Conservation (phyloP, 2,329 filamentous ascomycete genomes). For the Zymoseptoria crescenta region DNA sequence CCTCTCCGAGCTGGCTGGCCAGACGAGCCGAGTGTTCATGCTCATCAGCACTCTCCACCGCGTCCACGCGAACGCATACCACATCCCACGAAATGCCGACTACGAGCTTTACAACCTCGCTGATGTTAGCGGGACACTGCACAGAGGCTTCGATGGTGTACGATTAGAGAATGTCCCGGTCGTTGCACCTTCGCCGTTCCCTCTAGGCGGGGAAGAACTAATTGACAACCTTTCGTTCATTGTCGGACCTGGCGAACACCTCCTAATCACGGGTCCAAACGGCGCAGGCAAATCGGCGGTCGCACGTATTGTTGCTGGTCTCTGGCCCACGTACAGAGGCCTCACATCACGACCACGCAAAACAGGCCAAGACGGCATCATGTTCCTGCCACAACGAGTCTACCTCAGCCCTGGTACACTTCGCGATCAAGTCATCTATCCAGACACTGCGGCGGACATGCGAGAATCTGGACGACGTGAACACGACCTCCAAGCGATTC, state of each 20-base stretch:
- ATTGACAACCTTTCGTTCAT: slow-evolving; percentile 83
- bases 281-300: slow-evolving; percentile 91
- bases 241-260: slow-evolving; percentile 81
- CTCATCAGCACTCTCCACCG: slow-evolving; percentile 90
- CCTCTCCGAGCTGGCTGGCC: slow-evolving; percentile 86
- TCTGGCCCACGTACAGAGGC: slow-evolving; percentile 95
- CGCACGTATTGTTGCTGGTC: slow-evolving; percentile 74
- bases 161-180: slow-evolving; percentile 88
- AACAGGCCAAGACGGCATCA: slow-evolving; percentile 70
- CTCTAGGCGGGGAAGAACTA: slow-evolving; percentile 83
- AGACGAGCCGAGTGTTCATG: slow-evolving; percentile 92
- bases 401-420: slow-evolving; percentile 89
- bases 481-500: slow-evolving; percentile 64
- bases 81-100: slow-evolving; percentile 55
- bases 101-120: slow-evolving; percentile 81
- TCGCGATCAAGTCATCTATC: slow-evolving; percentile 95
- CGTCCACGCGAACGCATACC: slow-evolving; percentile 85
- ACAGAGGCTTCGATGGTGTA: slow-evolving; percentile 91
- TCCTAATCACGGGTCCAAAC: slow-evolving; percentile 90
- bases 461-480: slow-evolving; percentile 70
- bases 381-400: slow-evolving; percentile 93
- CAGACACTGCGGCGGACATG: slow-evolving; percentile 93
- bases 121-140: slow-evolving; percentile 86
- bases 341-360: slow-evolving; percentile 79
- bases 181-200: slow-evolving; percentile 80